These are phyloP conservation scores for Solanum pennellii DNA, from an alignment of 257 asterid genomes.

Conservation along the genomic window DNA sequence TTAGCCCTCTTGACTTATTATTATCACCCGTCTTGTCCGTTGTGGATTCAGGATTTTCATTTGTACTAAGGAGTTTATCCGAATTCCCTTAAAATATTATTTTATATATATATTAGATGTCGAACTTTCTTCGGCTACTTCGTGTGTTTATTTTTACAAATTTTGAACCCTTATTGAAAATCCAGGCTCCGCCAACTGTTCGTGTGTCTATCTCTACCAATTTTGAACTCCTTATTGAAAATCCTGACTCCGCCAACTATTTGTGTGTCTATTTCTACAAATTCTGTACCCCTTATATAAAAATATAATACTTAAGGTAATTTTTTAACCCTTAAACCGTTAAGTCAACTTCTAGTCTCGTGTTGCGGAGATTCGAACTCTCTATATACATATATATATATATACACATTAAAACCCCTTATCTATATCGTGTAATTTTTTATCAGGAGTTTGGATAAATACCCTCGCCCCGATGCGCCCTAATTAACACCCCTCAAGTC, in stretches of 20 bases:
- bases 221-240: too few species aligned
- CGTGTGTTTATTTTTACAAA: too few species aligned
- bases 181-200: fast-evolving
- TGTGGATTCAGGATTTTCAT: not conserved
- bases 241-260: too few species aligned
- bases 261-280: too few species aligned
- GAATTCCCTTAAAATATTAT: too few species aligned
- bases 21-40: not conserved
- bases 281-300: not conserved
- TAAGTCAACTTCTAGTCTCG: not conserved
- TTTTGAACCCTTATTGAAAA: too few species aligned
- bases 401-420: not conserved
- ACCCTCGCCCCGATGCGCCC: not conserved
- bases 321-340: not conserved
- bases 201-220: too few species aligned
- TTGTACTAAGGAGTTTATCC: too few species aligned
- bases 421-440: not conserved
- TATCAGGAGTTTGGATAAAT: not conserved
- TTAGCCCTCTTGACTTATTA: not conserved
- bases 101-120: too few species aligned
- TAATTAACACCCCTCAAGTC: not conserved
- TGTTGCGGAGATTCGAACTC: not conserved
- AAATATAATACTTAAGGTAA: not conserved
- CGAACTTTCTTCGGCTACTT: too few species aligned
- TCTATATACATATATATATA: too few species aligned